These are phyloP conservation scores for Lodderomyces jiufengensis DNA, from an alignment of 1,139 yeast species.

Conservation along the genomic window DNA sequence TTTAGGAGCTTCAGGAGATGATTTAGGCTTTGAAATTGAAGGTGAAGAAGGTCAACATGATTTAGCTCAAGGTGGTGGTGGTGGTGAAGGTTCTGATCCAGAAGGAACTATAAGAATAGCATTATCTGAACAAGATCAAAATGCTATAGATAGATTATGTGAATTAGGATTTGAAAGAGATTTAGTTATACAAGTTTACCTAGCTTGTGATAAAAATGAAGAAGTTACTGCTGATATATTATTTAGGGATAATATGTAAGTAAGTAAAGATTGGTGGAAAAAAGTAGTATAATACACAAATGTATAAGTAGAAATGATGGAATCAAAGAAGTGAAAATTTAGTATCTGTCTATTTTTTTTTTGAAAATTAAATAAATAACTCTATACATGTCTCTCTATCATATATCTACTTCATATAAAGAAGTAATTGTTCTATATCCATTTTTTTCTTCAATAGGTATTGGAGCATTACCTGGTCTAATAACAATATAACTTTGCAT, in stretches of 20 bases:
- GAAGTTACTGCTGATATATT: conserved; percentile 93
- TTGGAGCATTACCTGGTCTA: conserved; percentile 72
- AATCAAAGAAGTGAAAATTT: too few species aligned
- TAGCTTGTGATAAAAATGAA: conserved; percentile 98
- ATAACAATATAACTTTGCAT: conserved; percentile 56
- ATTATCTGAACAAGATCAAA: conserved; percentile 80
- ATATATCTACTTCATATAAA: conserved; percentile 15
- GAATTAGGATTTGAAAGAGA: conserved; percentile 91
- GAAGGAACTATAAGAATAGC: conserved; percentile 51
- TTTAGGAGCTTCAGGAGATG: conserved; percentile 57
- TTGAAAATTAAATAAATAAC: too few species aligned
- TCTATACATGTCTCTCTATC: too few species aligned
- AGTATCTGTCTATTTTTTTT: too few species aligned
- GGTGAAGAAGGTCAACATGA: conserved; percentile 25
- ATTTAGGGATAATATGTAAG: conserved; percentile 43
- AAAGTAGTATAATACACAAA: too few species aligned
- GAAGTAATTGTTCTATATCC: conserved; percentile 19
- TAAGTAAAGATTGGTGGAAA: too few species aligned
- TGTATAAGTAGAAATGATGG: too few species aligned
- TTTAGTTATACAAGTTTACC: conserved; percentile 86
- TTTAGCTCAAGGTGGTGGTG: conserved; percentile 28
- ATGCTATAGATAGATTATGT: conserved; percentile 81
- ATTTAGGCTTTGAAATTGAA: conserved; percentile 39
- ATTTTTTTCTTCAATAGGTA: conserved; percentile 30
- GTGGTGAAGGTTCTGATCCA: conserved; percentile 30